Base-by-base conservation (phyloP, 768 basidiomycete species). In the Hemileccinum impolitum region DNA sequence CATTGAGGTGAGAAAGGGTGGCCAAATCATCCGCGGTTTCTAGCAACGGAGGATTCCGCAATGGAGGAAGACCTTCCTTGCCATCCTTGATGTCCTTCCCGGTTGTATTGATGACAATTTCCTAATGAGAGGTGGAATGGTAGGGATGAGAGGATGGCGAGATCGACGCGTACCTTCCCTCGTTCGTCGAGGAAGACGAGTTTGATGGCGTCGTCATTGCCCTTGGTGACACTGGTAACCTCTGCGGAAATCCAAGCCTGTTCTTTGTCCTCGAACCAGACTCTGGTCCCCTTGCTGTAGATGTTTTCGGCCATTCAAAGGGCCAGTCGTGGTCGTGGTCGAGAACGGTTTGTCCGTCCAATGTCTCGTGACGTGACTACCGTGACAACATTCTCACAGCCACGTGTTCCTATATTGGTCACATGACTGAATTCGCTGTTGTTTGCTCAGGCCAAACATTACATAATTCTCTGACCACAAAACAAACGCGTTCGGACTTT, bases 1-100 rank as follows among this genome's bases (percentile, higher is more conserved):
- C 96, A 67, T 98, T 98, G 57, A 99, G 77, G 76, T 98, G 94
- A 41, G 93, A 96, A 60, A 99, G 83, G 47, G 94, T 96, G 41
- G 96, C 94, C 65, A 99, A 78, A 76, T 99, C 96, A 71, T 99
- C 96, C 26, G 94, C 92, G 15, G 91, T 92, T 74, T 99, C 96
- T 52, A 99, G 75, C 44, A 97, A 72, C 30, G 95, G 96, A 28
- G 96, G 96, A 72, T 99, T 98, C 57, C 94, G 87, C 61, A 99
- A 73, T 37, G 94, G 96, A 38, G 96, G 96, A 8, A 97, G 77
- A 43, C 79, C 81, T 56, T 84, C 83, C 61, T 85, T 84, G 39
- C 82, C 83, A 63, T 87, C 85, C 63, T 81, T 87, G 66, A 94
- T 87, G 52, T 86, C 82, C 66, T 85, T 84, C 36, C 79, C 79